Percentiles rank a stretch among this genome's conserved stretches.
Conservation (phyloP, 1,284 basidiomycete genomes). For the Ceratobasidium sp. region DNA sequence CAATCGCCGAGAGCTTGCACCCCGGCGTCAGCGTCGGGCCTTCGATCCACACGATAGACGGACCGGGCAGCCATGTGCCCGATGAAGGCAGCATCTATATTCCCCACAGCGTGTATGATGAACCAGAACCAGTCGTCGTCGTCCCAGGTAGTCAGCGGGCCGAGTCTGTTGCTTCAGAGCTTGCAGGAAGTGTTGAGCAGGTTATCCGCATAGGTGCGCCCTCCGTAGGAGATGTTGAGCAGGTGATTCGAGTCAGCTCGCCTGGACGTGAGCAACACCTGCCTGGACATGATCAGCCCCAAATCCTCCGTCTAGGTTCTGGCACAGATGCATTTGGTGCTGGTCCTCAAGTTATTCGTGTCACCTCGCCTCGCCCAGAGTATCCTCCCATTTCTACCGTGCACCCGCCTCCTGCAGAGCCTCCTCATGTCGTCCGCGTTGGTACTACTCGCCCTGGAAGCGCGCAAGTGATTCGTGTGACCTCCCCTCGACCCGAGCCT, state of each 20-base stretch:
- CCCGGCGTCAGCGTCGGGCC: constrained; percentile 22
- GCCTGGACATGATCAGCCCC: constrained; percentile 19
- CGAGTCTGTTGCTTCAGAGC: constrained; percentile 15
- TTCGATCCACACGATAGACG: background rate
- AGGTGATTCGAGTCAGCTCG: constrained; percentile 37
- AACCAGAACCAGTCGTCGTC: background rate
- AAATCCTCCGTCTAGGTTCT: constrained; percentile 37
- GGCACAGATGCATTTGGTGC: background rate
- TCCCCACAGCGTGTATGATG: constrained; percentile 23
- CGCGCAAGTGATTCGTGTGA: constrained; percentile 40
- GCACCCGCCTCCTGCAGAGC: constrained; percentile 44
- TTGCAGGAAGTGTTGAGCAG: constrained; percentile 12
- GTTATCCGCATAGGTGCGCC: constrained; percentile 21
- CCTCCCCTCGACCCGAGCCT: constrained; percentile 20
- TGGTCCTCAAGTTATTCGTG: constrained; percentile 41
- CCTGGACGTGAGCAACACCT: constrained; percentile 3
- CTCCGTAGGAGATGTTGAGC: constrained; percentile 19
- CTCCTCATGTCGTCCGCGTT: constrained; percentile 43
- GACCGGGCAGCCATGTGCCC: background rate
- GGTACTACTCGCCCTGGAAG: constrained; percentile 19
- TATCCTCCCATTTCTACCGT: constrained; percentile 39
- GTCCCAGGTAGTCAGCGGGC: constrained; percentile 1
- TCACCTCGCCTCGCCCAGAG: constrained; percentile 26
- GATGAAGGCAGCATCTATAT: constrained; percentile 12
- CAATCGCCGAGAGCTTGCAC: background rate